Base-by-base conservation (phyloP, 148 eudicot genomes). In the Vaccinium myrtillus region DNA sequence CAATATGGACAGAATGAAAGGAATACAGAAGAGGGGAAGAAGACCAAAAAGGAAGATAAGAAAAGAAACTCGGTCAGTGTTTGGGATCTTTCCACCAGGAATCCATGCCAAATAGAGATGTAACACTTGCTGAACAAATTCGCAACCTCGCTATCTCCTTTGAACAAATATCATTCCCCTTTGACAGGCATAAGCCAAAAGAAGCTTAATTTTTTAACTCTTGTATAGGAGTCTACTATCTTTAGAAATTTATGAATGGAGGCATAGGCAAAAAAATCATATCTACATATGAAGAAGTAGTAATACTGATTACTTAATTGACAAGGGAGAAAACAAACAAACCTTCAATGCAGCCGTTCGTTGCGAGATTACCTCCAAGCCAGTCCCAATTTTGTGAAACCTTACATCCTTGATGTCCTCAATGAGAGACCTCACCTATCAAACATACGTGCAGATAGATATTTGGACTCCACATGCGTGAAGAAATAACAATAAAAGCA, bases 381-480 rank as follows among this genome's bases (percentile, higher is more conserved):
- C 98, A 75, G 92, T 89, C 83, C 97, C 99, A 78, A 95, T 94
- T 89, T 97, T 97, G 81, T 97, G 98, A 90, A 97, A 95, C 84
- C 99, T 89, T 84, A 97, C 99, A 89, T 95, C 97, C 88, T 96
- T 93, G 82, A 95, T 97, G 86, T 97, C 99, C 89, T 97, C 99
- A 75, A 97, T 90, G 63, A 97, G 97, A 73, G 98, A 97, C 84
- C 97, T 97, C 69, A 94, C 99, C 98, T 97, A 85, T 79, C 55
- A 75, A 50, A 81, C 54, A 74, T 69, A 83, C 36, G 10, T 12
- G 83, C 67, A 21, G 18, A 50, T 71, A 61, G 73, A 67, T 48
- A 10, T 75, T 50, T 80, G 43, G 16, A 30, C 21, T 55, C 75
- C 74, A 55, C 75, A 36, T 74, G 54, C 58, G 58, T 49, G 50